Evolutionary conservation across 2,329 filamentous ascomycete species (phyloP).

Genomic region (Colletotrichum nymphaeae): DNA sequence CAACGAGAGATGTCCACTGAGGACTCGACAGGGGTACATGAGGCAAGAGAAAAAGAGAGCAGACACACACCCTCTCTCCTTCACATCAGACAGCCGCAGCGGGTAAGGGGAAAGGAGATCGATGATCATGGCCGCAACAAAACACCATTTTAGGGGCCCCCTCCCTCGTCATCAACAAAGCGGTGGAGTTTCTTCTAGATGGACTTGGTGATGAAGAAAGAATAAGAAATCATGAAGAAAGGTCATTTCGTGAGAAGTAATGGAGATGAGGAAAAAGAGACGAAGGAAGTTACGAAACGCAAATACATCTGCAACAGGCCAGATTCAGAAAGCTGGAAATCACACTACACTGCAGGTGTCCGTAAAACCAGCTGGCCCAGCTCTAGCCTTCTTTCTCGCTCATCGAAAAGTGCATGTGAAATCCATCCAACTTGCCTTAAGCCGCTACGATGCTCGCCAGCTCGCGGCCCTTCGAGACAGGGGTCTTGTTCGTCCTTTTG

Average conservation of each 20-base stretch:
- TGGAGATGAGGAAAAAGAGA: not conserved
- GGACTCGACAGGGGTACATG: not conserved
- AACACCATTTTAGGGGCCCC: conserved; percentile 9
- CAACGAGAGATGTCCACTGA: not conserved
- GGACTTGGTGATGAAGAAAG: not conserved
- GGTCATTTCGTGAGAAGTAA: not conserved
- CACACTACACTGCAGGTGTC: too few species aligned
- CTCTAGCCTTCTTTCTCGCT: not conserved
- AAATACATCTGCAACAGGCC: conserved; percentile 4
- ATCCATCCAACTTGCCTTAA: not conserved
- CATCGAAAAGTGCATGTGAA: conserved; percentile 14
- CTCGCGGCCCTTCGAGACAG: not conserved
- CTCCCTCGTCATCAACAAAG: not conserved
- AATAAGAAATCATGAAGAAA: not conserved
- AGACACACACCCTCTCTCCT: not conserved
- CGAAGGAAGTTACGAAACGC: not conserved
- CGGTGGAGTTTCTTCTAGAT: not conserved
- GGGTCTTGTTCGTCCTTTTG: not conserved
- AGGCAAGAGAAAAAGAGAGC: not conserved
- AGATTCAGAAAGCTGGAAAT: not conserved
- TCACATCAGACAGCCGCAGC: not conserved
- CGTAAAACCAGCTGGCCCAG: not conserved
- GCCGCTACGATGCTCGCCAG: not conserved
- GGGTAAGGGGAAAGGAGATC: conserved; percentile 18
- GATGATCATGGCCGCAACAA: conserved; percentile 19